Evolutionary conservation across 805 yeast genomes (phyloP), one percentile per base, ranked within the genome.

Genomic region (Candida corydali): DNA sequence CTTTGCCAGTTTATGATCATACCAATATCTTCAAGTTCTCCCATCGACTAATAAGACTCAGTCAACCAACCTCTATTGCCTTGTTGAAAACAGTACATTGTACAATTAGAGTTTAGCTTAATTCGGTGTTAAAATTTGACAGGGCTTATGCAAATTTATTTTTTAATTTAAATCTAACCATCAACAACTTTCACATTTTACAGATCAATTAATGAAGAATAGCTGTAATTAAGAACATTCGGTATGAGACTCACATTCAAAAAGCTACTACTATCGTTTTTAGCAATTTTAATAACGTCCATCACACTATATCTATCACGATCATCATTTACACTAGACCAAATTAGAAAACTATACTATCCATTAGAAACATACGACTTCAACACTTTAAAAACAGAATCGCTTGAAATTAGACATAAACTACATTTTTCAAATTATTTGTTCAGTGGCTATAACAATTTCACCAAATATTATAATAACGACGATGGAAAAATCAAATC

Each of bases 371-470:
- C 14, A 8, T 50, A 43, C 24, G 44, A 38, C 23, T 23, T 26
- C 2, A 41, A 29, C 12, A 38, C 30, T n/a, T 47, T 45, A 35
- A 17, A 20, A 8, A 16, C 11, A 14, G 37, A 49, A 17, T 54
- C 53, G 34, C n/a, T 23, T 7, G 12, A 27, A 8, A 31, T 51
- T 7, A 39, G 52, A 23, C 25, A 39, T 3, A 23, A 34, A 7
- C 32, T 60, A 19, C 62, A 58, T 38, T 55, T 49, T 39, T 30
- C 54, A 22, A 55, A 55, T 8, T 58, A 56, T 37, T 36, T 46
- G 29, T 57, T 35, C 37, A 26, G 46, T 3, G 47, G 47, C 4
- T 52, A 47, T 35, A 45, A 51, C 3, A 41, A 47, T 4, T 54
- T 55, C 43, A 23, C 44, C 5, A 15, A 29, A 14, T 25, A 29